Conservation (phyloP, 1,284 basidiomycete genomes). For the Leccinum solheimii region DNA sequence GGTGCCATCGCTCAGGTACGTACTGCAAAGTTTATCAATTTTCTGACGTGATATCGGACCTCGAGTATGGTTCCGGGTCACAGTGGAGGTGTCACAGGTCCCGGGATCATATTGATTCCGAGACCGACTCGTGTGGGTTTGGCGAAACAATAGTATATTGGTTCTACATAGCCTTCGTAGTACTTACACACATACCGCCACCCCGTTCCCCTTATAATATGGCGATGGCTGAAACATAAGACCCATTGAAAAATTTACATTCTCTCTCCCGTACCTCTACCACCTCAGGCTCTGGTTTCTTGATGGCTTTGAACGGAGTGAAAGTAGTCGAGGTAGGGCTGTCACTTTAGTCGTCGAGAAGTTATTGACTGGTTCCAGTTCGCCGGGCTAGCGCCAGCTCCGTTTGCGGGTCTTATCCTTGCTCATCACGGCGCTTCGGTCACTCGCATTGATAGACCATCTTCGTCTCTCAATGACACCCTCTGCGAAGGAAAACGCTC, state of each 20-base stretch:
- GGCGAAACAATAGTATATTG: constrained; percentile 5
- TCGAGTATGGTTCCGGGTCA: background rate
- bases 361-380: constrained; percentile 49
- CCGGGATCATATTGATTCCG: background rate
- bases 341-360: background rate
- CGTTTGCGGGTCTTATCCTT: constrained; percentile 77
- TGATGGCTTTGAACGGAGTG: constrained; percentile 53
- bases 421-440: constrained; percentile 83
- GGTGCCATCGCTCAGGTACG: background rate
- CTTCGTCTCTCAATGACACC: constrained; percentile 44
- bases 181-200: background rate
- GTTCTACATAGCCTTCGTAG: background rate
- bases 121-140: background rate
- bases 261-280: background rate
- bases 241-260: background rate
- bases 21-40: background rate
- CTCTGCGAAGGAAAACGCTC: constrained; percentile 76
- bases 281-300: background rate
- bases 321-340: constrained; percentile 56
- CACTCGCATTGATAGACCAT: constrained; percentile 69
- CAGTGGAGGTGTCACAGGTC: background rate
- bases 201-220: background rate
- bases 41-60: background rate
- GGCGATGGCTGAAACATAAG: constrained; percentile 17
- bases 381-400: constrained; percentile 82